These are phyloP conservation scores for Erodium maritimum DNA, from an alignment of 345 rosid genomes.

Conservation along the genomic window DNA sequence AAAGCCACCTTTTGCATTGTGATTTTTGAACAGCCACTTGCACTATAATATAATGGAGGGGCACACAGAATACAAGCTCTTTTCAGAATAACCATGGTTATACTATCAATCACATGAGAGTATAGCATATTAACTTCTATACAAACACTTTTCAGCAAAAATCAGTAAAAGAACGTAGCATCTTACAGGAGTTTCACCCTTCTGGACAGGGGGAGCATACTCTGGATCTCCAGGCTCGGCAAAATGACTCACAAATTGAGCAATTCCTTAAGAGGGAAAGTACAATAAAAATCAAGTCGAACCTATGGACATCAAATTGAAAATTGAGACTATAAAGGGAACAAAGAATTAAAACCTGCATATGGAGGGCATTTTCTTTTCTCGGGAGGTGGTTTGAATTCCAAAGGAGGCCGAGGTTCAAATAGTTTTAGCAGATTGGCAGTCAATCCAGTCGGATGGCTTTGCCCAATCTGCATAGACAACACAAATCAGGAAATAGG, in stretches of 20 bases:
- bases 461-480: slow-evolving; percentile 78
- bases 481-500: slow-evolving; percentile 8
- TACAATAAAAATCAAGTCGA: not conserved
- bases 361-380: slow-evolving; percentile 78
- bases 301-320: not conserved
- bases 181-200: slow-evolving; percentile 80
- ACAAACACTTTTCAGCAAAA: not conserved
- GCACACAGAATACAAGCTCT: too few species aligned
- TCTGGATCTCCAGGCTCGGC: slow-evolving; percentile 85
- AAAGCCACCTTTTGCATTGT: too few species aligned
- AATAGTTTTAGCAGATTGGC: slow-evolving; percentile 75
- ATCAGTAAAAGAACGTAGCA: not conserved
- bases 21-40: too few species aligned
- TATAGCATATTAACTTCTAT: not conserved
- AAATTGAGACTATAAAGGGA: not conserved
- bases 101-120: too few species aligned
- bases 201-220: slow-evolving; percentile 70
- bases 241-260: slow-evolving; percentile 64
- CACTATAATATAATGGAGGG: too few species aligned
- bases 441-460: slow-evolving; percentile 93
- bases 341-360: slow-evolving; percentile 25
- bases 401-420: slow-evolving; percentile 85
- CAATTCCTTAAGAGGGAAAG: slow-evolving; percentile 48
- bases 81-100: too few species aligned
- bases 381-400: slow-evolving; percentile 79